Conservation (phyloP, 2,329 filamentous ascomycete genomes). For the Alternaria hordeiaustralica region DNA sequence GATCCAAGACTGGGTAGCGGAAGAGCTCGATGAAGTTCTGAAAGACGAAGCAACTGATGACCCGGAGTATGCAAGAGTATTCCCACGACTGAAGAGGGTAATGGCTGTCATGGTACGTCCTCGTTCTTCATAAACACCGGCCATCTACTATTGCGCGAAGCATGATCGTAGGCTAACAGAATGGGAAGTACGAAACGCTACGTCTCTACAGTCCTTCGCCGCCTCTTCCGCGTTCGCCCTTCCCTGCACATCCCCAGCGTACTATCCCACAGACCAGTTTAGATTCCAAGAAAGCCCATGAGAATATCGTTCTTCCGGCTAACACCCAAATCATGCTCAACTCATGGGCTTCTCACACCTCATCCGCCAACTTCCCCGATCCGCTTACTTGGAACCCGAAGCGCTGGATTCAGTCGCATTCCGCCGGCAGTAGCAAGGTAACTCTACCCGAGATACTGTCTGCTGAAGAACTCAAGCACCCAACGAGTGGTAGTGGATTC, state of each 20-base stretch:
- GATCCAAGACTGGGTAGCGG: conserved; percentile 60
- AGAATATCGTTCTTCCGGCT: conserved; percentile 14
- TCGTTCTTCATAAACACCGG: neutral
- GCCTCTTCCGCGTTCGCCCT: conserved; percentile 19
- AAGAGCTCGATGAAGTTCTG: conserved; percentile 55
- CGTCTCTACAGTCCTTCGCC: conserved; percentile 32
- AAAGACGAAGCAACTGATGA: conserved; percentile 15
- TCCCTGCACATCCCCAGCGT: neutral
- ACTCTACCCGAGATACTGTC: neutral
- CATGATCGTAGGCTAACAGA: neutral
- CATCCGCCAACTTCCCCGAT: conserved; percentile 32
- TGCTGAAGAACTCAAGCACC: conserved; percentile 11
- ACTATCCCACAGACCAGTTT: conserved; percentile 3
- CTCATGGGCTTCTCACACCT: conserved; percentile 35
- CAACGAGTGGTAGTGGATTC: conserved; percentile 34
- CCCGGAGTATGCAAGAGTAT: conserved; percentile 51
- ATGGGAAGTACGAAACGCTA: conserved; percentile 34
- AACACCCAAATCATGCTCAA: conserved; percentile 23
- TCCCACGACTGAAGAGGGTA: conserved; percentile 53
- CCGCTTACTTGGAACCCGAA: conserved; percentile 38
- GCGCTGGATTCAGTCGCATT: conserved; percentile 39
- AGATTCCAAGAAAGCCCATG: neutral
- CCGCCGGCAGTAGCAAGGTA: neutral
- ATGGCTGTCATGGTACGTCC: conserved; percentile 57
- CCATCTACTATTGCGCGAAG: neutral